Percentiles rank a stretch among this genome's conserved stretches.
Evolutionary conservation across 176 grass and related monocot genomes (phyloP).

Genomic region (Aegilops umbellulata): DNA sequence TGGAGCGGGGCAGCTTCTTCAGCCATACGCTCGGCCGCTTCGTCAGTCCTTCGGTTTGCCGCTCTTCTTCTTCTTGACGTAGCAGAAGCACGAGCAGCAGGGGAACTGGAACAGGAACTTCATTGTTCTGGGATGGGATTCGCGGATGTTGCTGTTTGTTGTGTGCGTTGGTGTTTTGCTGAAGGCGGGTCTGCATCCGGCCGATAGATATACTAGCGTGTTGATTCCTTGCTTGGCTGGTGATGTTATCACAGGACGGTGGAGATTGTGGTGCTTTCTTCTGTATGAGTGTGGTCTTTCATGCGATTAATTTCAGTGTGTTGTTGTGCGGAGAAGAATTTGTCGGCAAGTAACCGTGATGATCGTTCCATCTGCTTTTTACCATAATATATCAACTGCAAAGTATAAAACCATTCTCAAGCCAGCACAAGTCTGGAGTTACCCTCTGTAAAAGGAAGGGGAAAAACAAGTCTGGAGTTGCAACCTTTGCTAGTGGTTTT

Average conservation of each 20-base stretch:
- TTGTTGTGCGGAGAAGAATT: not conserved
- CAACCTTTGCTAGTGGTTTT: too few relatives aligned
- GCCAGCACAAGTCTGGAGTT: not conserved
- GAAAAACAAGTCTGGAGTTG: too few relatives aligned
- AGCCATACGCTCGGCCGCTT: constrained; percentile 7
- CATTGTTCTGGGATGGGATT: constrained; percentile 21
- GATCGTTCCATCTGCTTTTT: not conserved
- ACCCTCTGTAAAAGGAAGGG: too few relatives aligned
- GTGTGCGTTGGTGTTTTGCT: not conserved
- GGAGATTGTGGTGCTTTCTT: constrained; percentile 28
- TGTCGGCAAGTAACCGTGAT: not conserved
- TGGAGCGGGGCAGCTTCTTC: not conserved
- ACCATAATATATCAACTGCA: not conserved
- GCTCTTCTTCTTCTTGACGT: constrained; percentile 46
- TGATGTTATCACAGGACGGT: not conserved
- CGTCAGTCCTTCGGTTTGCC: constrained; percentile 17
- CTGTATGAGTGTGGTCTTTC: not conserved
- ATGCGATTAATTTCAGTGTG: not conserved
- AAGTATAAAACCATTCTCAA: not conserved
- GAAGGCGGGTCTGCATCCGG: not conserved
- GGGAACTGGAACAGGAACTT: constrained; percentile 62
- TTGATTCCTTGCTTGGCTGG: constrained; percentile 35
- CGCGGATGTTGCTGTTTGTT: not conserved
- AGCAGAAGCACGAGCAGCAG: constrained; percentile 63
- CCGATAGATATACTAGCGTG: constrained; percentile 9